Conservation (phyloP, 1,284 basidiomycete genomes). For the Bjerkandera adusta region DNA sequence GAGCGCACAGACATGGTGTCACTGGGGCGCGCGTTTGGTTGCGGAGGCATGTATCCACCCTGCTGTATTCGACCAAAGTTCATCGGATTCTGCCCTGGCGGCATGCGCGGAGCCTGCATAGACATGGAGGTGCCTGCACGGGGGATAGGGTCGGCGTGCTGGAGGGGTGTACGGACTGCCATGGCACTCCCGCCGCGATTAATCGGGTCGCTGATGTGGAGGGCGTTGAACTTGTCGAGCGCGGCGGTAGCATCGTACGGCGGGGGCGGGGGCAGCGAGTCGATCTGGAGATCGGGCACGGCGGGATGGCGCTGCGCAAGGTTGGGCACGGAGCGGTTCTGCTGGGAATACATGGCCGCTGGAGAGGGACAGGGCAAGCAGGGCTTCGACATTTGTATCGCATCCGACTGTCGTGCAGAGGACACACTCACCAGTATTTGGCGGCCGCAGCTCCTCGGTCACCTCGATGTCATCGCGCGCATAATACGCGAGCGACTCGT, state of each 20-base stretch:
- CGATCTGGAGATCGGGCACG: slow-evolving; percentile 30
- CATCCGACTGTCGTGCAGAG: neutral
- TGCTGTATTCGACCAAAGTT: no score
- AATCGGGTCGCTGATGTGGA: slow-evolving; percentile 43
- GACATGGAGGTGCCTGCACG: slow-evolving; percentile 55
- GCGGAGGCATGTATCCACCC: no score
- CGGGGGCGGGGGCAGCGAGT: slow-evolving; percentile 31
- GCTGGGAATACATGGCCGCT: slow-evolving; percentile 19
- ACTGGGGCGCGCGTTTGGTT: slow-evolving; percentile 17
- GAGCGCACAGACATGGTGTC: slow-evolving; percentile 28
- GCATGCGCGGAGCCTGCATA: slow-evolving; percentile 31
- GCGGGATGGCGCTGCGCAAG: slow-evolving; percentile 36
- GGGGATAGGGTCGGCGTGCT: slow-evolving; percentile 27
- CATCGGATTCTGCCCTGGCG: no score
- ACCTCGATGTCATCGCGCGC: slow-evolving; percentile 10
- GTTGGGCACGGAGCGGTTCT: slow-evolving; percentile 40
- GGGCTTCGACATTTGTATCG: neutral
- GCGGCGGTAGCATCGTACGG: slow-evolving; percentile 42
- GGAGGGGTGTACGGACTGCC: slow-evolving; percentile 8
- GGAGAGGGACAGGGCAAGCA: neutral
- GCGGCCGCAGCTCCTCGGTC: slow-evolving; percentile 6
- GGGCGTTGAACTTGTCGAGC: slow-evolving; percentile 45
- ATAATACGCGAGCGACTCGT: slow-evolving; percentile 14
- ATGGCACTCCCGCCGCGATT: slow-evolving; percentile 19
- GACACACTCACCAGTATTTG: slow-evolving; percentile 13